These are phyloP conservation scores for Mesostigma viride DNA, from an alignment of 139 green algal genomes.

Conservation along the genomic window DNA sequence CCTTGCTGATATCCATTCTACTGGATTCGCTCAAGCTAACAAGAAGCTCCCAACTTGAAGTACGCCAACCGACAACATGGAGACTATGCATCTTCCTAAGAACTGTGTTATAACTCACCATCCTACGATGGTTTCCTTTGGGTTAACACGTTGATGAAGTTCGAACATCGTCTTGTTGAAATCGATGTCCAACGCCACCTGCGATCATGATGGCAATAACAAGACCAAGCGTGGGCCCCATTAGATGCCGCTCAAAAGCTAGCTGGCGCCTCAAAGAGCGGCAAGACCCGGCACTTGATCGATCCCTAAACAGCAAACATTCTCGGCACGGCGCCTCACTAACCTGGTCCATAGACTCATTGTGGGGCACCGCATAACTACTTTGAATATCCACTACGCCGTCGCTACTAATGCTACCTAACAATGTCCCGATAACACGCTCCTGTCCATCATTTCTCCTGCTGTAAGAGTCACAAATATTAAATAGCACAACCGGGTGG, in stretches of 20 bases:
- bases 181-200: constrained; percentile 85
- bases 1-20: too few species aligned
- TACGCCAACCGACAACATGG: too few species aligned
- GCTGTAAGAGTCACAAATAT: constrained; percentile 86
- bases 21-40: too few species aligned
- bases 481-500: constrained; percentile 83
- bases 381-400: constrained; percentile 67
- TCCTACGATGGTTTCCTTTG: constrained; percentile 71
- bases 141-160: constrained; percentile 75
- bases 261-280: neutral
- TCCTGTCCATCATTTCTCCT: constrained; percentile 67
- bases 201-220: neutral
- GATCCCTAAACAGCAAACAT: neutral
- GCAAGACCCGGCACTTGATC: neutral
- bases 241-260: constrained; percentile 1
- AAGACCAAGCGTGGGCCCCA: neutral
- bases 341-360: constrained; percentile 76
- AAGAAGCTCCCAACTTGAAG: too few species aligned
- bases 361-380: constrained; percentile 92
- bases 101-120: too few species aligned
- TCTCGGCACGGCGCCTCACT: neutral
- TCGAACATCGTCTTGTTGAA: constrained; percentile 88
- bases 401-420: constrained; percentile 63
- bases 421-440: constrained; percentile 88
- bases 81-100: too few species aligned